Base-by-base conservation (phyloP, 495 filamentous ascomycete genomes). In the Trichoderma gamsii region DNA sequence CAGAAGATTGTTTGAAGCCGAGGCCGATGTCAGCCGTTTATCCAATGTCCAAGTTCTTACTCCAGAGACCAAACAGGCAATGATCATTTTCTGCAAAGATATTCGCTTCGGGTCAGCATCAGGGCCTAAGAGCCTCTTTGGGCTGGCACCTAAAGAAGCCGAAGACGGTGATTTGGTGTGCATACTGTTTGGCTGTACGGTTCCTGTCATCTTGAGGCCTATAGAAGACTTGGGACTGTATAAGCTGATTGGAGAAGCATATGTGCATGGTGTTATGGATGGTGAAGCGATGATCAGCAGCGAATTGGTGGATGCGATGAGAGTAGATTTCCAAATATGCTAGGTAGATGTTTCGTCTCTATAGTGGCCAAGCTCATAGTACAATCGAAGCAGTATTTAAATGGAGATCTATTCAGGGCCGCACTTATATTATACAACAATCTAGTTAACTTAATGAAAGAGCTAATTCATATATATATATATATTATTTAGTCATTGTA, bases 151-250 rank as follows among this genome's bases (percentile, higher is more conserved):
- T 23, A 63, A 69, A 3, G 65, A 63, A 13, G 66, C 72, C 0
- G 38, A 67, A 27, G 51, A 44, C 4, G 74, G 74, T 2, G 79
- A 82, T 70, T 44, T 74, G 0, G 71, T 81, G 15, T 80, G 76
- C 61, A 79, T 81, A 44, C 66, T 82, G 2, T 79, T 73, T 63
- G 80, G 79, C 0, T 81, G 78, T 64, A 81, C 77, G 44, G 79
- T 81, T 2, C 80, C 80, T 8, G 78, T 81, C 3, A 75, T 78
- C 27, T 71, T 81, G 2, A 73, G 77, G n/a, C 63, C 25, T 9
- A 29, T 29, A 23, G 18, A 63, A 64, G 43, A 38, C 7, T 4
- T 13, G 49, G 51, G 70, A 41, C 32, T n/a, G 61, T 52, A 11
- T 56, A 68, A 15, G 64, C 52, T 3, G 16, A 25, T 65, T 15